Evolutionary conservation across 352 stramenopile species (phyloP).

Genomic region (Phytopythium aichiense): DNA sequence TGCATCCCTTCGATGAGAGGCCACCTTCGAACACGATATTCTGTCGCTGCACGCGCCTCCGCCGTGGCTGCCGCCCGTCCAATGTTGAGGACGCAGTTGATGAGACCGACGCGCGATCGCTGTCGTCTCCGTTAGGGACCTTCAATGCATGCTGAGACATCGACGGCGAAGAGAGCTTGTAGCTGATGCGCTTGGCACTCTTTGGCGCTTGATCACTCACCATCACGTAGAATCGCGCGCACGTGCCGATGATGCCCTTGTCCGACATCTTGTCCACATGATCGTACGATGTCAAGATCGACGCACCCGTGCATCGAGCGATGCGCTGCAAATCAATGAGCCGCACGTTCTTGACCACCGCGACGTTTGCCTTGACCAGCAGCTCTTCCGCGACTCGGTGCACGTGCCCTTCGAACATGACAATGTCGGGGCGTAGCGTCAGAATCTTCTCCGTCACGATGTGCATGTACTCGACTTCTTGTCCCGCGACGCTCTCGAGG

Average conservation of each 20-base stretch:
- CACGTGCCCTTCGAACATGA: constrained; percentile 82
- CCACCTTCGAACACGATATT: constrained; percentile 87
- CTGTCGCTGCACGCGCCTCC: constrained; percentile 68
- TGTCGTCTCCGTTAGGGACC: neutral
- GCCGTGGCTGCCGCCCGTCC: constrained; percentile 11
- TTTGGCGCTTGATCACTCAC: constrained; percentile 74
- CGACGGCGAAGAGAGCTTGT: constrained; percentile 20
- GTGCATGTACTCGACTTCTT: constrained; percentile 90
- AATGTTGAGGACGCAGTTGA: neutral
- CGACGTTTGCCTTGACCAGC: constrained; percentile 67
- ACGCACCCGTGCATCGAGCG: constrained; percentile 69
- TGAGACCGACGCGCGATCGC: neutral
- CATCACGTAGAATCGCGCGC: constrained; percentile 82
- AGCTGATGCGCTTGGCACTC: constrained; percentile 49
- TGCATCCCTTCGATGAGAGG: constrained; percentile 66
- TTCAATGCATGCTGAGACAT: constrained; percentile 1
- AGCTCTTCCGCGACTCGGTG: constrained; percentile 82
- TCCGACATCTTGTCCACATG: constrained; percentile 87
- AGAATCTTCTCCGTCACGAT: constrained; percentile 88
- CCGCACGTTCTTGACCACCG: constrained; percentile 85
- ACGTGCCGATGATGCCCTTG: constrained; percentile 70
- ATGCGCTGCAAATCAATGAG: constrained; percentile 76
- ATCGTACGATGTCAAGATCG: constrained; percentile 79
- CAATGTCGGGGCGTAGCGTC: constrained; percentile 79
- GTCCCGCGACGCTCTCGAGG: constrained; percentile 72